phyloP scores from a whole-genome alignment of 441 rosid genomes.

The Bruguiera hainesii region DNA sequence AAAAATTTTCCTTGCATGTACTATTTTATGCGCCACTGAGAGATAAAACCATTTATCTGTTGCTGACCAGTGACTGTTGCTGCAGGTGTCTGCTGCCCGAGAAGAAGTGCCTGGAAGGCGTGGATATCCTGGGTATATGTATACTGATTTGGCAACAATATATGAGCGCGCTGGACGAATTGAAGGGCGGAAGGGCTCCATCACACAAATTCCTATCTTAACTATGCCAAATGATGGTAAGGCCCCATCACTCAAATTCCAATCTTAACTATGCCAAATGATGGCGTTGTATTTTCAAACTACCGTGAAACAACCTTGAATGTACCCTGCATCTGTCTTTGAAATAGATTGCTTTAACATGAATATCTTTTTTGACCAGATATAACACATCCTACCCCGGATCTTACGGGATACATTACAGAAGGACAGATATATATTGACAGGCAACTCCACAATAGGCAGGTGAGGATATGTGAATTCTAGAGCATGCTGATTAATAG shows the following conservation, averaged over 20 bases:
- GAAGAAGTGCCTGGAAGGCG: conserved; percentile 99
- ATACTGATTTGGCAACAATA: conserved; percentile 97
- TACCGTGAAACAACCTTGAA: neutral
- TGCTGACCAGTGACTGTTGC: conserved; percentile 16
- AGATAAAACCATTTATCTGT: neutral
- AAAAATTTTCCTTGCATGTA: no score
- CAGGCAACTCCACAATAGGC: conserved; percentile 89
- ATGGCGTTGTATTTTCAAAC: conserved; percentile 42
- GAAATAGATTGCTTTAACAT: conserved; percentile 6
- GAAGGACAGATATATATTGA: conserved; percentile 99
- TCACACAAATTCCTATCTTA: conserved; percentile 96
- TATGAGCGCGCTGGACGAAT: conserved; percentile 99
- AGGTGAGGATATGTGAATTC: conserved; percentile 37
- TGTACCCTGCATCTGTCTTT: neutral
- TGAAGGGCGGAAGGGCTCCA: conserved; percentile 97
- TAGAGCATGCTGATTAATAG: neutral
- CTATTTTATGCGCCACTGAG: no score
- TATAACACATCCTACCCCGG: conserved; percentile 98
- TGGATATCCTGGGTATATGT: conserved; percentile 99
- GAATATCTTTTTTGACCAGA: conserved; percentile 41
- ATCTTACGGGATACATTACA: conserved; percentile 98
- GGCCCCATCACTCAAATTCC: conserved; percentile 99
- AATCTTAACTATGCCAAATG: conserved; percentile 98
- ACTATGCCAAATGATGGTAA: conserved; percentile 99
- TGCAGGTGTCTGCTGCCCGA: conserved; percentile 97